A percentile compares a stretch with the other conserved stretches of the same genome.
phyloP scores from a whole-genome alignment of 441 rosid genomes.

The Jatropha multifida region DNA sequence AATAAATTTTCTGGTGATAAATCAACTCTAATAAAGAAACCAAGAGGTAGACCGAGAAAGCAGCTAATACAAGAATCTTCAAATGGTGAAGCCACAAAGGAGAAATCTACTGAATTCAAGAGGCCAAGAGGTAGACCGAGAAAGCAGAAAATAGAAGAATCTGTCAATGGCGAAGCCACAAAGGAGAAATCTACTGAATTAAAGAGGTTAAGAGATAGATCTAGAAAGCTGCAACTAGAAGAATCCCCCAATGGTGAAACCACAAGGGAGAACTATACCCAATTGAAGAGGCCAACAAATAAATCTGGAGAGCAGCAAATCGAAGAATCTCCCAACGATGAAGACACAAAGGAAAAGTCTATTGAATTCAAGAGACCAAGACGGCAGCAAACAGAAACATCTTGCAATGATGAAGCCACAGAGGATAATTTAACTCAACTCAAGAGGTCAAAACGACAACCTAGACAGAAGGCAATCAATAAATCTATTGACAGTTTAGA shows the following conservation, averaged over 20 bases:
- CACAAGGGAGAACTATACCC: slow-evolving; percentile 23
- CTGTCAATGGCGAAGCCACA: neutral
- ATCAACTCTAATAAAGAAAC: neutral
- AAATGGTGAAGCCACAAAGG: neutral
- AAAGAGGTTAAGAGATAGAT: slow-evolving; percentile 31
- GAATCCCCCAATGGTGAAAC: slow-evolving; percentile 25
- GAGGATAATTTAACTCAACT: too few relatives aligned
- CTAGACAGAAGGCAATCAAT: slow-evolving; percentile 36
- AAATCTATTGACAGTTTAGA: slow-evolving; percentile 33
- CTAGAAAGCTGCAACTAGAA: slow-evolving; percentile 35
- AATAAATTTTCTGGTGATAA: neutral
- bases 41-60: slow-evolving; percentile 25
- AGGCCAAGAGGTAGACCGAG: slow-evolving; percentile 33
- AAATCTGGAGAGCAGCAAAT: slow-evolving; percentile 39
- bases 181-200: slow-evolving; percentile 6
- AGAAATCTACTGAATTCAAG: slow-evolving; percentile 18
- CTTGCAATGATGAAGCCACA: too few relatives aligned
- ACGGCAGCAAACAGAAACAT: too few relatives aligned
- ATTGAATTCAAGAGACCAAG: slow-evolving; percentile 15
- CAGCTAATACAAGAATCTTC: slow-evolving; percentile 11
- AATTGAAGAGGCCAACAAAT: slow-evolving; percentile 48
- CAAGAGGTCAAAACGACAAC: slow-evolving; percentile 24
- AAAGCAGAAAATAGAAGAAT: slow-evolving; percentile 13
- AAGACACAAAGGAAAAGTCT: neutral
- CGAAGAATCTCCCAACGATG: slow-evolving; percentile 2